Evolutionary conservation across 1,284 basidiomycete genomes (phyloP).

Genomic region (Puccinia hordei): DNA sequence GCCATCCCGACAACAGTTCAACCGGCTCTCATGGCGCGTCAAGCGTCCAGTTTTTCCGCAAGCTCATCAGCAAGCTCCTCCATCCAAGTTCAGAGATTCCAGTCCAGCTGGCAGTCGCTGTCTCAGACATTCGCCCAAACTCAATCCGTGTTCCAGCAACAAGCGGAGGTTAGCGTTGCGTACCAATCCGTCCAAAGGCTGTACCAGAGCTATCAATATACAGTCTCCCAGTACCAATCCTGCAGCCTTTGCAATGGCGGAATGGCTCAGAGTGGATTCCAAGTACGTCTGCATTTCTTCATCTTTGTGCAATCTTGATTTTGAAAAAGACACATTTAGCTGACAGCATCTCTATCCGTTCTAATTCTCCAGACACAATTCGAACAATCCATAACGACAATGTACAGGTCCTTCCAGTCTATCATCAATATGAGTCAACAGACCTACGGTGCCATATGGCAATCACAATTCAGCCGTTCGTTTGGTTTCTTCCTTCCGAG

Average conservation of each 20-base stretch:
- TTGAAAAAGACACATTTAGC: too few relatives aligned
- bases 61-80: too few relatives aligned
- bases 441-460: too few relatives aligned
- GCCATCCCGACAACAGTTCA: too few relatives aligned
- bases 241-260: not conserved
- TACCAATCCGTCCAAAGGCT: slow-evolving; percentile 17
- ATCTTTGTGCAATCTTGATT: not conserved
- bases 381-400: not conserved
- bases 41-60: too few relatives aligned
- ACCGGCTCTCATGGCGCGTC: too few relatives aligned
- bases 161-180: not conserved
- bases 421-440: too few relatives aligned
- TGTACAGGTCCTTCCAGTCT: not conserved
- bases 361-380: not conserved
- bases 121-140: too few relatives aligned
- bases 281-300: not conserved
- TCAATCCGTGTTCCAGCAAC: slow-evolving; percentile 1
- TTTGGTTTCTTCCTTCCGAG: not conserved
- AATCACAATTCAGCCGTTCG: not conserved
- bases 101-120: too few relatives aligned
- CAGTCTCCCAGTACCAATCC: not conserved
- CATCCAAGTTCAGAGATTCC: too few relatives aligned
- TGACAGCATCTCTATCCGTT: not conserved
- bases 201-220: not conserved
- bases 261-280: not conserved